These are phyloP conservation scores for Trichosporon sp. DNA, from an alignment of 1,284 basidiomycete genomes.

Conservation along the genomic window DNA sequence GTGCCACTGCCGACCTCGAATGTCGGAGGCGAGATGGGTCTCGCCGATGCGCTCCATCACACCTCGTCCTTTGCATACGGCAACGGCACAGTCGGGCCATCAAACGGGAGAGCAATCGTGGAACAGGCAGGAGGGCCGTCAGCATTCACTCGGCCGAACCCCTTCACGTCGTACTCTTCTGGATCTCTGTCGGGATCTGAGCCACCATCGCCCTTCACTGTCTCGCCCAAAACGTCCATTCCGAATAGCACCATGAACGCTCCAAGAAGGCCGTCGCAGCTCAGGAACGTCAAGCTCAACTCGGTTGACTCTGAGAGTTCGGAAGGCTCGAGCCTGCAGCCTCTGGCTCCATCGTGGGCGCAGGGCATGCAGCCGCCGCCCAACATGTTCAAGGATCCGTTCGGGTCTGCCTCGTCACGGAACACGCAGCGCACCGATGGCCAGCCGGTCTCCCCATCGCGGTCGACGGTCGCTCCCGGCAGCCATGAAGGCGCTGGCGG, in stretches of 20 bases:
- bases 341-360: slow-evolving; percentile 36
- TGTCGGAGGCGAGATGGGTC: slow-evolving; percentile 13
- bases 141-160: slow-evolving; percentile 9
- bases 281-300: slow-evolving; percentile 42
- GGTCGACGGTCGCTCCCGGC: not conserved
- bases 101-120: not conserved
- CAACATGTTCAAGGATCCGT: slow-evolving; percentile 44
- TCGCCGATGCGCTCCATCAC: slow-evolving; percentile 29
- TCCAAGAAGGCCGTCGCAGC: slow-evolving; percentile 44
- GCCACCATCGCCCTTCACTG: slow-evolving; percentile 35
- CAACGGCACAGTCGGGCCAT: not conserved
- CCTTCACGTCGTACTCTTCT: slow-evolving; percentile 8
- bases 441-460: slow-evolving; percentile 4
- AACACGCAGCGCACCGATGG: not conserved
- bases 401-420: slow-evolving; percentile 14
- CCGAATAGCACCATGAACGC: slow-evolving; percentile 19
- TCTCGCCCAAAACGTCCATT: slow-evolving; percentile 30
- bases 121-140: not conserved
- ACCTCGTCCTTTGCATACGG: slow-evolving; percentile 7
- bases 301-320: slow-evolving; percentile 30
- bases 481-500: slow-evolving; percentile 1
- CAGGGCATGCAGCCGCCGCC: slow-evolving; percentile 7
- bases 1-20: not conserved
- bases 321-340: slow-evolving; percentile 23
- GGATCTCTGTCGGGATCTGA: not conserved